These are phyloP conservation scores for Fusarium nisikadoi DNA, from an alignment of 2,329 filamentous ascomycete genomes.

Conservation along the genomic window DNA sequence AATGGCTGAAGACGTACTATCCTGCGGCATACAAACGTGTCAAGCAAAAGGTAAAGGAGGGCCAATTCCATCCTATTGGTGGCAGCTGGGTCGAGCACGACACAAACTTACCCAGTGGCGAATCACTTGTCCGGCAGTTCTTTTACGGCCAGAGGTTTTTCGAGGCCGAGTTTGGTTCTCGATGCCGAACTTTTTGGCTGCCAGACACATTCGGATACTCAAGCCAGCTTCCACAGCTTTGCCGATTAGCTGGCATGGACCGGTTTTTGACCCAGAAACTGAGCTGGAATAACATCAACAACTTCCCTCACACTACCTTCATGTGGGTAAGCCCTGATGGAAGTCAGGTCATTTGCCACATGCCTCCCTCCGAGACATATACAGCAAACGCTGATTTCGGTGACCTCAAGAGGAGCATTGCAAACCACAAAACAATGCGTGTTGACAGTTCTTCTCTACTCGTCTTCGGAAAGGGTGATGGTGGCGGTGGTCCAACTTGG, in stretches of 20 bases:
- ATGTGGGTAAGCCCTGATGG: constrained; percentile 98
- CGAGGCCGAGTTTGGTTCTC: constrained; percentile 88
- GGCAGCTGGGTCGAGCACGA: constrained; percentile 99
- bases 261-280: constrained; percentile 98
- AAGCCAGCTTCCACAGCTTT: constrained; percentile 91
- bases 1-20: constrained; percentile 93
- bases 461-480: constrained; percentile 96
- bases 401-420: constrained; percentile 88
- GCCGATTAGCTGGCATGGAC: constrained; percentile 92
- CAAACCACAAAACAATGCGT: constrained; percentile 95
- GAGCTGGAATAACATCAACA: constrained; percentile 99
- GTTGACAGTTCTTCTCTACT: constrained; percentile 90
- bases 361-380: constrained; percentile 96
- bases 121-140: constrained; percentile 94
- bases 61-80: constrained; percentile 92
- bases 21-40: constrained; percentile 90
- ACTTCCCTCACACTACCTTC: constrained; percentile 98
- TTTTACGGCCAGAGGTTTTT: constrained; percentile 96
- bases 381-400: constrained; percentile 95
- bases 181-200: constrained; percentile 94
- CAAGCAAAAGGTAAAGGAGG: constrained; percentile 88
- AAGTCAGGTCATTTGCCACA: constrained; percentile 96
- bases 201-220: constrained; percentile 99
- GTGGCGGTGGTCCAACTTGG: constrained; percentile 93
- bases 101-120: constrained; percentile 95